Evolutionary conservation across 768 basidiomycete species (phyloP).

Genomic region (Tylopilus sp.): DNA sequence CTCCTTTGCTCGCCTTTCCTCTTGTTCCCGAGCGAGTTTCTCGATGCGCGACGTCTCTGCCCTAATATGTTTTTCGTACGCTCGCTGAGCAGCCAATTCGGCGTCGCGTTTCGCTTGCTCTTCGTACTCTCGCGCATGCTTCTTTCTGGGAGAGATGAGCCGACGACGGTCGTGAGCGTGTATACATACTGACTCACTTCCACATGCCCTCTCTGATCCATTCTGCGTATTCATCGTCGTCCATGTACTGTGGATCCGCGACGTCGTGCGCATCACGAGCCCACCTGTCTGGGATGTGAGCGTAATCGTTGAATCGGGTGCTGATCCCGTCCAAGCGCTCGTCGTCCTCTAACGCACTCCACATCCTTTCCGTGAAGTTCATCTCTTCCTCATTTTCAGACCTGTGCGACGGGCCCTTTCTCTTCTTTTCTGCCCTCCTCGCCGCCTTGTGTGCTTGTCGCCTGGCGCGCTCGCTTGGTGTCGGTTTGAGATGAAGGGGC

Average conservation of each 20-base stretch:
- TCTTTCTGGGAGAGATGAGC: conserved; percentile 44
- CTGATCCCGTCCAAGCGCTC: conserved; percentile 62
- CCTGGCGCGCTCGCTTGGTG: conserved; percentile 42
- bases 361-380: conserved; percentile 69
- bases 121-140: conserved; percentile 62
- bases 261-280: conserved; percentile 39
- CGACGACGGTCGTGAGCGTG: not conserved
- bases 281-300: conserved; percentile 75
- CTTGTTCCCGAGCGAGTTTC: conserved; percentile 50
- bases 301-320: conserved; percentile 61
- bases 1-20: conserved; percentile 45
- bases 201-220: conserved; percentile 89
- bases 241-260: conserved; percentile 51
- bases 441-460: conserved; percentile 44
- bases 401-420: conserved; percentile 15
- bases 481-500: conserved; percentile 59
- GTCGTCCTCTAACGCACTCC: conserved; percentile 69
- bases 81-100: conserved; percentile 47
- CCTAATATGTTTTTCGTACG: conserved; percentile 50
- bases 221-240: conserved; percentile 85
- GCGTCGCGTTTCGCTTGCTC: conserved; percentile 58
- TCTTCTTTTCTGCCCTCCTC: conserved; percentile 23
- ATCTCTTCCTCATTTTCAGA: conserved; percentile 58
- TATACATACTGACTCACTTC: conserved; percentile 41
- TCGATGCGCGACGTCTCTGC: conserved; percentile 52